Base-by-base conservation (phyloP, 352 stramenopile genomes). In the Pythium vanterpoolii region DNA sequence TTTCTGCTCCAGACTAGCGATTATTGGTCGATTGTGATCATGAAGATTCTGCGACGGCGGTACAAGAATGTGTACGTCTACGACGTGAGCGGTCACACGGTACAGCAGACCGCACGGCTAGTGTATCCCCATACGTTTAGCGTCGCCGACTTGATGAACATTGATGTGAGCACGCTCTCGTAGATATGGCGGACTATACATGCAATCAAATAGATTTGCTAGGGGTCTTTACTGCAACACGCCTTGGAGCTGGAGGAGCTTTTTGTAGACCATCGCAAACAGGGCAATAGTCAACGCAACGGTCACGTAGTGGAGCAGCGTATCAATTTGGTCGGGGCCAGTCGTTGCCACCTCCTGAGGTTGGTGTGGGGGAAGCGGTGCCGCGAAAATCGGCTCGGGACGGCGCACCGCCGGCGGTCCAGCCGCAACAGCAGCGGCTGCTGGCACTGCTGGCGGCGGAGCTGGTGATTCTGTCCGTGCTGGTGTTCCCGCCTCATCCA, bases 221-320 rank as follows among this genome's bases (percentile, higher is more conserved):
- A 49, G 24, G 18, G 10, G 5, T 28, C 27, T 16, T 54, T 51
- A 70, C 49, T 84, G 76, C 9, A 89, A 45, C 16, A 90, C 60
- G 33, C 83, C 83, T 33, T 93, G 76, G 60, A 79, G 73, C 60
- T 93, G 82, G 26, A 93, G 64, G n/a, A 93, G 65, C 55, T 88
- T 88, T 62, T 87, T 89, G 71, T 93, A 93, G 19, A 93, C 57
- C 26, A 93, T 44, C 0, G 79, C 83, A 54, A 93, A 86, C 11
- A 93, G 66, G 30, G 80, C 83, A 5, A 90, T 68, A 5, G 86
- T 68, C 11, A 90, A 73, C 5, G 71, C 80, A 30, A 87, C 54
- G 13, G 76, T 86, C 36, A 93, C 33, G 53, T 90, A 90, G 59
- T 90, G 79, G 48, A 93, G 58, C 31, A 93, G 64, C 0, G 68